Evolutionary conservation across 2,329 filamentous ascomycete species (phyloP).

Genomic region (Mycosphaerella sp.): DNA sequence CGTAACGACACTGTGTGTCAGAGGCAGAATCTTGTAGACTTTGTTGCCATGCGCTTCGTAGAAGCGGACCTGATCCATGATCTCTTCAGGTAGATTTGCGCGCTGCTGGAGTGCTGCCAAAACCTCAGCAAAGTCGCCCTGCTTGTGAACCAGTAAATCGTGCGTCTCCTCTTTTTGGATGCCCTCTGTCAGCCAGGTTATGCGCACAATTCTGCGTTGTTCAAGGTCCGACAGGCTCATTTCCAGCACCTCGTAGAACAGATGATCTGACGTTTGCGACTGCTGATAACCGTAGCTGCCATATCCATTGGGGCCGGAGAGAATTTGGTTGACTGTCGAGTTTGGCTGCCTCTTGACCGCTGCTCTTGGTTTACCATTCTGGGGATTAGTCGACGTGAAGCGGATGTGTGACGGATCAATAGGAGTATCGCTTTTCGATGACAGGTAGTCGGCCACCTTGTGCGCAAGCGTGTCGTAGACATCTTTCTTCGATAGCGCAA

Average conservation of each 20-base stretch:
- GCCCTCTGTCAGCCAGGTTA: constrained; percentile 82
- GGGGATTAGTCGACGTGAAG: constrained; percentile 78
- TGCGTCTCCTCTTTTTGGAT: constrained; percentile 82
- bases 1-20: constrained; percentile 66
- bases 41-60: constrained; percentile 80
- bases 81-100: constrained; percentile 69
- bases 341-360: constrained; percentile 67
- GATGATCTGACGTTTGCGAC: constrained; percentile 56
- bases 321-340: constrained; percentile 69
- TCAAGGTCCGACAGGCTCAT: constrained; percentile 91
- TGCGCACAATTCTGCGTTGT: constrained; percentile 78
- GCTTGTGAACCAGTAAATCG: constrained; percentile 83
- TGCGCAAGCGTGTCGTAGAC: constrained; percentile 80
- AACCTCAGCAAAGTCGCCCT: constrained; percentile 72
- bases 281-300: constrained; percentile 61
- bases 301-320: constrained; percentile 61
- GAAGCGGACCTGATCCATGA: constrained; percentile 65
- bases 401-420: constrained; percentile 81
- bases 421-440: constrained; percentile 30
- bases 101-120: constrained; percentile 73
- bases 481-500: constrained; percentile 81
- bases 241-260: constrained; percentile 91
- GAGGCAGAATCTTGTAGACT: constrained; percentile 69
- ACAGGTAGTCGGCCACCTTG: constrained; percentile 72
- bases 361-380: constrained; percentile 68